These are phyloP conservation scores for Herpotrichia juniperi DNA, from an alignment of 2,329 filamentous ascomycete species.

Conservation along the genomic window DNA sequence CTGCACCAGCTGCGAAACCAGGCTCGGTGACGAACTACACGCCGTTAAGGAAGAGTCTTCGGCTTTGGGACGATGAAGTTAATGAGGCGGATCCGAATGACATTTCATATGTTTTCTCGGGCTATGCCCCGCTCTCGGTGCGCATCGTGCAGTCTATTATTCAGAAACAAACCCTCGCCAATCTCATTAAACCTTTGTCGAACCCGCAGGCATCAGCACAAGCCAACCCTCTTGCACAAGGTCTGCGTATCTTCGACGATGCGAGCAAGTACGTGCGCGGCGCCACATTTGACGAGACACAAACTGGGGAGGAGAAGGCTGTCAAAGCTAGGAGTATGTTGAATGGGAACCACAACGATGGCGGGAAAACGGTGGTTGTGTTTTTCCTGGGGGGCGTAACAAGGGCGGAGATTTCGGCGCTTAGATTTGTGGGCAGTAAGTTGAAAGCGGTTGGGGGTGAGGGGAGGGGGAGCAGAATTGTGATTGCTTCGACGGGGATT, in stretches of 20 bases:
- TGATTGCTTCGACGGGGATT: slow-evolving; percentile 92
- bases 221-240: slow-evolving; percentile 69
- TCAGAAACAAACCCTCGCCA: slow-evolving; percentile 82
- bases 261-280: slow-evolving; percentile 85
- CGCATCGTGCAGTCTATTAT: slow-evolving; percentile 90
- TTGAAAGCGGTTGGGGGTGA: slow-evolving; percentile 71
- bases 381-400: slow-evolving; percentile 98
- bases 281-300: slow-evolving; percentile 87
- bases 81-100: slow-evolving; percentile 94
- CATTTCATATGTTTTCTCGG: slow-evolving; percentile 96
- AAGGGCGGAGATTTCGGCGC: slow-evolving; percentile 91
- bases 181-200: slow-evolving; percentile 59
- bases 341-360: slow-evolving; percentile 63
- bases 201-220: slow-evolving; percentile 42
- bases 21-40: slow-evolving; percentile 78
- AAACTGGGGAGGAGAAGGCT: slow-evolving; percentile 92
- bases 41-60: slow-evolving; percentile 82
- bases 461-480: slow-evolving; percentile 72
- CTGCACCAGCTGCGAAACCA: slow-evolving; percentile 47
- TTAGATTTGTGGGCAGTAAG: slow-evolving; percentile 86
- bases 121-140: slow-evolving; percentile 91
- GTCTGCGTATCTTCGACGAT: slow-evolving; percentile 94
- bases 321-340: slow-evolving; percentile 84
- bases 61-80: slow-evolving; percentile 93
- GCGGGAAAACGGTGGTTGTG: slow-evolving; percentile 85